Percentiles rank a stretch among this genome's conserved stretches.
These are phyloP conservation scores for Torulaspora quercuum DNA, from an alignment of 805 yeast species.

Conservation along the genomic window DNA sequence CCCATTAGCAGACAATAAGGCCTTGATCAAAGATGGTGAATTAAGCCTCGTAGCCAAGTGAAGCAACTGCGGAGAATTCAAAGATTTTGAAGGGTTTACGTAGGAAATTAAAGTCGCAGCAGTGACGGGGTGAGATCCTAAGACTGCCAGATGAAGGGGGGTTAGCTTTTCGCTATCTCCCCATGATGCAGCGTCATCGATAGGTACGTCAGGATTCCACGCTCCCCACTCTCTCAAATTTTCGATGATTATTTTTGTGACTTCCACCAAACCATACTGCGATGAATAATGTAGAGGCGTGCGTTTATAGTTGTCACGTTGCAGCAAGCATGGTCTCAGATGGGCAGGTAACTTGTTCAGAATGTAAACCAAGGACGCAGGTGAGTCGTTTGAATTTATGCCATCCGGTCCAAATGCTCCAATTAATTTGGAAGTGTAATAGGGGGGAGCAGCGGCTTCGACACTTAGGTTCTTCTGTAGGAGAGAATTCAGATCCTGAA, in stretches of 20 bases:
- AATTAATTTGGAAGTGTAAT: constrained; percentile 44
- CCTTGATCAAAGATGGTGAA: constrained; percentile 52
- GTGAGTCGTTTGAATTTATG: constrained; percentile 52
- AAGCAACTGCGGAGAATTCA: constrained; percentile 55
- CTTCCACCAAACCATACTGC: constrained; percentile 73
- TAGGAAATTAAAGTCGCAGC: constrained; percentile 54
- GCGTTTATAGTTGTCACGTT: constrained; percentile 70
- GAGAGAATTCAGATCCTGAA: constrained; percentile 9
- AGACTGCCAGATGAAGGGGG: constrained; percentile 78
- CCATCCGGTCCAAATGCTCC: constrained; percentile 64
- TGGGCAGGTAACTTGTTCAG: constrained; percentile 53
- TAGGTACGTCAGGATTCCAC: constrained; percentile 46
- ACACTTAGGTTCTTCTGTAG: constrained; percentile 14
- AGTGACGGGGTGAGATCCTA: constrained; percentile 80
- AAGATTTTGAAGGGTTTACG: constrained; percentile 37
- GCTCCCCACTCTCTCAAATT: constrained; percentile 58
- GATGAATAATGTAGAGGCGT: constrained; percentile 90
- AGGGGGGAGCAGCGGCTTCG: constrained; percentile 53
- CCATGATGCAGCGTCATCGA: constrained; percentile 59
- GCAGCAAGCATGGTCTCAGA: constrained; percentile 53
- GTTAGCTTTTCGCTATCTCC: constrained; percentile 71
- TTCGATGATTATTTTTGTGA: constrained; percentile 54
- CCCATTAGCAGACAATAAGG: constrained; percentile 52
- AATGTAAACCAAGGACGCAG: constrained; percentile 57
- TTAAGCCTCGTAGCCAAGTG: constrained; percentile 60